A percentile compares a stretch with the other conserved stretches of the same genome.
phyloP scores from a whole-genome alignment of 2,329 filamentous ascomycete genomes.

The Talaromyces verruculosus region DNA sequence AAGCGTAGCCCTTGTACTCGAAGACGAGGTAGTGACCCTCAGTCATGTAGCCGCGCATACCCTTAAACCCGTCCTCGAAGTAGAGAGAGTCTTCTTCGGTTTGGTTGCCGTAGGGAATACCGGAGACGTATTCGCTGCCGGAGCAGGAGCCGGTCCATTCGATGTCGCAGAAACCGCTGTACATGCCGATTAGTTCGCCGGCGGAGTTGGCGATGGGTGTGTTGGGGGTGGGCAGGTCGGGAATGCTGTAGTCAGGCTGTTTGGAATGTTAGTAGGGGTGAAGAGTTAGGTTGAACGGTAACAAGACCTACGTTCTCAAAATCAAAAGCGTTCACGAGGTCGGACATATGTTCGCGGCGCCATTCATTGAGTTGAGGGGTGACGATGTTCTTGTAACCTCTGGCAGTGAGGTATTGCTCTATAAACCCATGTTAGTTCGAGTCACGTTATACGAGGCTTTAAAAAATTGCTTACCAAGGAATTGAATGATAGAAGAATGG shows the following conservation, averaged over 20 bases:
- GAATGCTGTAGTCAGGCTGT: conserved; percentile 52
- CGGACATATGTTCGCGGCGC: conserved; percentile 44
- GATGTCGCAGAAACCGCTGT: conserved; percentile 8
- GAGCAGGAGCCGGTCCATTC: conserved; percentile 14
- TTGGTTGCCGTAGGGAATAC: conserved; percentile 32
- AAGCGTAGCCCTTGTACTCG: conserved; percentile 46
- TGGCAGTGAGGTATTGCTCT: conserved; percentile 16
- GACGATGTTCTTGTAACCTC: conserved; percentile 9
- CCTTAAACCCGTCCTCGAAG: conserved; percentile 56
- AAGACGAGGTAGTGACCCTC: conserved; percentile 58
- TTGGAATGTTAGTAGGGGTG: not conserved
- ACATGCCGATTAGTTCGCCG: conserved; percentile 33
- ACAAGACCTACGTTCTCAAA: conserved; percentile 29
- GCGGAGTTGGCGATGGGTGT: conserved; percentile 40
- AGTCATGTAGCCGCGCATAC: conserved; percentile 52
- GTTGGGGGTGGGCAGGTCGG: conserved; percentile 46
- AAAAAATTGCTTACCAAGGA: conserved; percentile 34
- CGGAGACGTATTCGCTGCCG: conserved; percentile 48
- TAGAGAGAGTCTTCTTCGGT: conserved; percentile 28
- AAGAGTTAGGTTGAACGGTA: not conserved
- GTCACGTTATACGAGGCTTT: not conserved
- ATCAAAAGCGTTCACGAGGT: conserved; percentile 50
- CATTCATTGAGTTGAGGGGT: conserved; percentile 7
- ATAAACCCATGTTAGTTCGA: too few species aligned
- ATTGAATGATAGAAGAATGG: conserved; percentile 57